Base-by-base conservation (phyloP, 805 yeast genomes). In the Teunomyces stri region DNA sequence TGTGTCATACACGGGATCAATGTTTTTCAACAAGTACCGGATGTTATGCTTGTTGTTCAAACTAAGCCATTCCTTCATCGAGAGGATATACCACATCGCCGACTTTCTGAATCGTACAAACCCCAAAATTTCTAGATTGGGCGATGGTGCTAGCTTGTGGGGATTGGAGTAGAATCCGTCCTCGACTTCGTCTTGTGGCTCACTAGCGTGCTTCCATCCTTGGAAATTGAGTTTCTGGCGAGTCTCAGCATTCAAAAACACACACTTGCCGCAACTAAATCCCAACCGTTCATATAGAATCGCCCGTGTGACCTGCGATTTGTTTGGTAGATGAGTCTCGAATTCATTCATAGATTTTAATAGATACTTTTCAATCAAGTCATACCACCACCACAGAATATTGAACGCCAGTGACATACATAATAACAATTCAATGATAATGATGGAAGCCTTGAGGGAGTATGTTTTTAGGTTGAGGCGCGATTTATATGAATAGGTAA, bases 401-500 rank as follows among this genome's bases (percentile, higher is more conserved):
- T 70, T 63, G 52, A 66, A 72, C 41, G 67, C 60, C 42, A 63
- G 51, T 44, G 76, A 68, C 70, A 71, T 72, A 42, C 80, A 73
- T 29, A 80, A 59, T 53, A 86, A 79, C n/a, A 89, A 69, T 57
- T 91, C 97, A 0, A 88, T 78, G 2, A 85, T 77, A 1, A 87
- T 62, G 22, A 90, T 55, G 40, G 85, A 70, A 31, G 90, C 76
- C 50, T 95, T 75, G 10, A 89, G 67, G 2, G 89, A 86, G 56
- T 85, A 87, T 0, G 86, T 78, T 51, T 82, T 84, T 52, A 85
- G 70, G 42, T 81, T 81, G 58, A 87, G 76, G 43, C 96, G 74
- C 9, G 92, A 85, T 22, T 82, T 71, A 59, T 85, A 89, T 0
- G 94, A 82, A 59, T 89, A 89, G 31, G 82, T 75, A 3, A 89